phyloP scores from a whole-genome alignment of 305 asterid genomes.

The Fraxinus dipetala region DNA sequence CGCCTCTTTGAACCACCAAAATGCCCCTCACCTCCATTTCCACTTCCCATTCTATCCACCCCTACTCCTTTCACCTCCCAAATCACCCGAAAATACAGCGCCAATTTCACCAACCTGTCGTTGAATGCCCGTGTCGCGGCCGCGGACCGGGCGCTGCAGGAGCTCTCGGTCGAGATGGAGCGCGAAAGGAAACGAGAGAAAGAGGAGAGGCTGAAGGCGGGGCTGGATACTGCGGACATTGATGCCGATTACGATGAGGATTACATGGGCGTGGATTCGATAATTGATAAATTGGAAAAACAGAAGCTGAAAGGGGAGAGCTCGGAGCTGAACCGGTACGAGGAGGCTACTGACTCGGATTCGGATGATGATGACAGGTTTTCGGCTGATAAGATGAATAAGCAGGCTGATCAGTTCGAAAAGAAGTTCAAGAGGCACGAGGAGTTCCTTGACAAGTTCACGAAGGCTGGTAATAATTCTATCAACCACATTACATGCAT shows the following conservation, averaged over 20 bases:
- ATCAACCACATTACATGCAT: neutral
- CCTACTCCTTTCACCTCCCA: conserved; percentile 20
- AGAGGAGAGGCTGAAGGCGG: conserved; percentile 53
- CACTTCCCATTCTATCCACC: conserved; percentile 2
- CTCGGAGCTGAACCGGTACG: conserved; percentile 27
- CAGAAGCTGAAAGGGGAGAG: conserved; percentile 43
- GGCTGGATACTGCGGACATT: conserved; percentile 50
- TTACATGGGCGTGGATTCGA: conserved; percentile 44
- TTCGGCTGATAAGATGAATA: conserved; percentile 32
- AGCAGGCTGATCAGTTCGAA: conserved; percentile 39
- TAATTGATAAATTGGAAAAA: conserved; percentile 52
- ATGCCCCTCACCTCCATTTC: conserved; percentile 14
- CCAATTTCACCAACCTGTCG: conserved; percentile 16
- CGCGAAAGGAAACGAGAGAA: conserved; percentile 46
- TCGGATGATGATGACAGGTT: conserved; percentile 61
- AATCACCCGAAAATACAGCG: conserved; percentile 29
- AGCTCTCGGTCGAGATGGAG: conserved; percentile 26
- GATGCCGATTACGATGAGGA: conserved; percentile 58
- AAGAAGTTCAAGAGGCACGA: conserved; percentile 55
- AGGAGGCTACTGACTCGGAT: conserved; percentile 71
- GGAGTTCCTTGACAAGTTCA: conserved; percentile 56
- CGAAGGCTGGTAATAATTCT: conserved; percentile 53
- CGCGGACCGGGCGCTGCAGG: conserved; percentile 37
- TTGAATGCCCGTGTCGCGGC: conserved; percentile 25
- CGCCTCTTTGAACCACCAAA: conserved; percentile 1